Percentiles rank a stretch among this genome's conserved stretches.
phyloP scores from a whole-genome alignment of 2,329 filamentous ascomycete genomes.

The Xenosphaeropsis pyriputrescens region DNA sequence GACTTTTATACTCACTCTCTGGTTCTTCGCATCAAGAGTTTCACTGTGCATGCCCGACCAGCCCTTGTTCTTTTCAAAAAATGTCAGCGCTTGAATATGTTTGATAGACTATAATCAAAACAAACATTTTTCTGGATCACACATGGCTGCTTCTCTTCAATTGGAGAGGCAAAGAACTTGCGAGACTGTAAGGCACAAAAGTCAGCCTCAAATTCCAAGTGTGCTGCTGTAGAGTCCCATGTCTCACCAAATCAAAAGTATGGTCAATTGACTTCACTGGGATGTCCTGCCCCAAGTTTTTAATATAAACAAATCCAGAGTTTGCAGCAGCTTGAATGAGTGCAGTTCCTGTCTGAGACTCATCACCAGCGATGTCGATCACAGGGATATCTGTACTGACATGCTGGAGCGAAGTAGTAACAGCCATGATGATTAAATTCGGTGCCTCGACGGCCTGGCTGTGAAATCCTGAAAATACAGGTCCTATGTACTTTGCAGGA shows the following conservation, averaged over 20 bases:
- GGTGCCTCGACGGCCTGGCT: too few species aligned
- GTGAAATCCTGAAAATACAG: too few species aligned
- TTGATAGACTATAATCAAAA: conserved; percentile 1
- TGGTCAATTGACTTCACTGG: conserved; percentile 47
- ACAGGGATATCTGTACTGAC: conserved; percentile 45
- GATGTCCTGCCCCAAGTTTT: conserved; percentile 58
- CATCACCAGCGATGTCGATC: conserved; percentile 59
- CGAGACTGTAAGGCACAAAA: conserved; percentile 34
- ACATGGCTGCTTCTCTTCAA: conserved; percentile 59
- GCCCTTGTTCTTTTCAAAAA: conserved; percentile 61
- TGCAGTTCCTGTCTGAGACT: conserved; percentile 40
- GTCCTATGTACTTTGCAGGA: too few species aligned
- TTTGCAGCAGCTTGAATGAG: conserved; percentile 69
- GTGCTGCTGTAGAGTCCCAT: too few species aligned
- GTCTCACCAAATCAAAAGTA: conserved; percentile 57
- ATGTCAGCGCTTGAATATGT: conserved; percentile 4
- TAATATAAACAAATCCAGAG: conserved; percentile 84
- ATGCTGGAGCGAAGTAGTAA: too few species aligned
- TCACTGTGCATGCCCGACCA: conserved; percentile 85
- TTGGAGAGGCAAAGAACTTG: conserved; percentile 56
- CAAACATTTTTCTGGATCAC: conserved; percentile 50
- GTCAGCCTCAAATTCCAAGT: conserved; percentile 6
- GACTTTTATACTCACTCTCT: conserved; percentile 40
- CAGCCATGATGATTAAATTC: too few species aligned
- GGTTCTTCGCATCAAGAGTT: conserved; percentile 70